Evolutionary conservation across 1,284 basidiomycete genomes (phyloP).

Genomic region (Trichosporon sp.): DNA sequence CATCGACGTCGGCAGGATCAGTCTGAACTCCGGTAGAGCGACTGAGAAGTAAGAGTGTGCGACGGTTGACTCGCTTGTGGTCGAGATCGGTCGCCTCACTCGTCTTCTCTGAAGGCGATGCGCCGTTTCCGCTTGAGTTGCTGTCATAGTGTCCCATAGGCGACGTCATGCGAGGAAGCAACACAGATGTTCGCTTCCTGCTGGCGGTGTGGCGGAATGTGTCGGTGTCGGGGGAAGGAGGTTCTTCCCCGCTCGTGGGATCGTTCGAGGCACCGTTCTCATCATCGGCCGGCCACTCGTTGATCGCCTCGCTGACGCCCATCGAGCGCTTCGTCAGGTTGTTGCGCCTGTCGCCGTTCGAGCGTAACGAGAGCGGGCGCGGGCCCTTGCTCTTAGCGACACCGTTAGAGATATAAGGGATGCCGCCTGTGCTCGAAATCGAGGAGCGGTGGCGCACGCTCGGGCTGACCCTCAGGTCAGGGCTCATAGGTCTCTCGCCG

Average conservation of each 20-base stretch:
- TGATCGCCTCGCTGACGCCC: constrained; percentile 45
- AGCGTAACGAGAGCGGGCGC: constrained; percentile 13
- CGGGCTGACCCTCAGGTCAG: constrained; percentile 18
- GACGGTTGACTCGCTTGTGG: constrained; percentile 42
- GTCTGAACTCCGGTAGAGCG: constrained; percentile 75
- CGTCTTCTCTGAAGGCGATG: not conserved
- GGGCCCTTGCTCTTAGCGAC: constrained; percentile 43
- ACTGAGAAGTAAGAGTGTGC: constrained; percentile 64
- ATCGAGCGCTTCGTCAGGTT: constrained; percentile 25
- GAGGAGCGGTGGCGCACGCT: constrained; percentile 13
- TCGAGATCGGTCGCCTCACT: not conserved
- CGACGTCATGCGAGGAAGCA: constrained; percentile 32
- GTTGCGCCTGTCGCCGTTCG: constrained; percentile 20
- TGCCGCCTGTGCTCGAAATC: constrained; percentile 33
- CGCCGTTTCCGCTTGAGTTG: constrained; percentile 14
- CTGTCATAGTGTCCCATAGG: constrained; percentile 22
- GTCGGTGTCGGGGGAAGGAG: not conserved
- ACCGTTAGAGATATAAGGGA: constrained; percentile 51
- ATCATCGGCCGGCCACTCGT: constrained; percentile 34
- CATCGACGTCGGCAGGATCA: constrained; percentile 56
- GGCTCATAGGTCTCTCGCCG: constrained; percentile 18
- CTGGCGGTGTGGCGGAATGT: constrained; percentile 32
- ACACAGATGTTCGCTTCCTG: constrained; percentile 49
- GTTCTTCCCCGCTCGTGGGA: constrained; percentile 8
- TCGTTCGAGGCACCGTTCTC: constrained; percentile 20